phyloP scores from a whole-genome alignment of 345 rosid genomes.

The Salix brachista region DNA sequence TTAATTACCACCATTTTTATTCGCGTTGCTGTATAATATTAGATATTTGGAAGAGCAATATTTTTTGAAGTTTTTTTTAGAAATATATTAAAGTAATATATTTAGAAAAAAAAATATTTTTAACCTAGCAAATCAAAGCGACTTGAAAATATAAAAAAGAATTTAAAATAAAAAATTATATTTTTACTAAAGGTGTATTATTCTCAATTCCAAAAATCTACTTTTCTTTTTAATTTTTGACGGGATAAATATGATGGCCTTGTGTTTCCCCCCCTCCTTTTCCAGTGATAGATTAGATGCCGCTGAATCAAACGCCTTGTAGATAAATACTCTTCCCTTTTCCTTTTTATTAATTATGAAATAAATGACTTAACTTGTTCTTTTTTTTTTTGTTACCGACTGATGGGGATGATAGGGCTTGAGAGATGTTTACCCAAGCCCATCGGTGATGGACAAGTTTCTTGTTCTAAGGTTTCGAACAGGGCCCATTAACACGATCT shows the following conservation, averaged over 20 bases:
- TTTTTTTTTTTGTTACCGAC: neutral
- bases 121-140: no score
- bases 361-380: neutral
- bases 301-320: neutral
- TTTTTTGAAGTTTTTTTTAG: no score
- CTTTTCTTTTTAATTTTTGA: neutral
- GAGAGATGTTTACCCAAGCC: neutral
- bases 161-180: no score
- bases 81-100: no score
- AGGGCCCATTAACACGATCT: no score
- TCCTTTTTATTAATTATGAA: neutral
- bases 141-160: no score
- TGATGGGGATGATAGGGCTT: neutral
- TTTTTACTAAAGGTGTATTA: no score
- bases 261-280: neutral
- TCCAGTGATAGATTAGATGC: neutral
- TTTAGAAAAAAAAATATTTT: no score
- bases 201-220: no score
- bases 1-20: no score
- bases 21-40: neutral
- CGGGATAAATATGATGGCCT: neutral
- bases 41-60: no score
- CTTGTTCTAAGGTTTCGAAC: no score
- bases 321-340: neutral
- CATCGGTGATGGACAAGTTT: neutral